These are phyloP conservation scores for Coemansia reversa DNA, from an alignment of 192 early-diverging fungal species.

Conservation along the genomic window DNA sequence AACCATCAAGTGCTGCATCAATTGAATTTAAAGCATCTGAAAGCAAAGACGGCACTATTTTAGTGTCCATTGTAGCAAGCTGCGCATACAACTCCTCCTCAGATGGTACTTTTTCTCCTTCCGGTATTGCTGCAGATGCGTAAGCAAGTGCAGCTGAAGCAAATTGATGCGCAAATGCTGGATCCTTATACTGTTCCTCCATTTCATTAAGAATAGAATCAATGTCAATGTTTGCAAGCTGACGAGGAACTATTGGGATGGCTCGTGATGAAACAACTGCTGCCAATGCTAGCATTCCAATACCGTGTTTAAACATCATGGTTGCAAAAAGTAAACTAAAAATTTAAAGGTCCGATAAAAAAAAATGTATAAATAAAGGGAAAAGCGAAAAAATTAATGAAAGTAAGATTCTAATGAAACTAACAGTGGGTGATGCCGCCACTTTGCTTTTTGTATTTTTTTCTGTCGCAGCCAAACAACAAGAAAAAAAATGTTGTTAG, in stretches of 20 bases:
- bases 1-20: neutral
- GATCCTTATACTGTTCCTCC: slow-evolving; percentile 1
- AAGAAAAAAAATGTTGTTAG: too few relatives aligned
- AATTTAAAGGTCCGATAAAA: too few relatives aligned
- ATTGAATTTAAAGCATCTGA: neutral
- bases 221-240: neutral
- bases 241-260: neutral
- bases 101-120: neutral
- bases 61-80: neutral
- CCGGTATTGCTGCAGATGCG: neutral
- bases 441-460: too few relatives aligned
- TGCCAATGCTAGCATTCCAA: slow-evolving; percentile 3
- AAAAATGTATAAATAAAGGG: too few relatives aligned
- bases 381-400: too few relatives aligned
- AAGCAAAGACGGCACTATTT: slow-evolving; percentile 1
- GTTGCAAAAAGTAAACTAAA: too few relatives aligned
- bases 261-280: neutral
- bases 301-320: neutral
- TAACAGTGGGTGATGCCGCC: too few relatives aligned
- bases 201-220: slow-evolving; percentile 2
- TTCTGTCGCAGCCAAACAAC: too few relatives aligned
- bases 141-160: neutral
- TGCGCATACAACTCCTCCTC: slow-evolving; percentile 5
- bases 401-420: too few relatives aligned
- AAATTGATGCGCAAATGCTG: neutral